Base-by-base conservation (phyloP, 176 grass and related monocot genomes). In the Raddia distichophylla region DNA sequence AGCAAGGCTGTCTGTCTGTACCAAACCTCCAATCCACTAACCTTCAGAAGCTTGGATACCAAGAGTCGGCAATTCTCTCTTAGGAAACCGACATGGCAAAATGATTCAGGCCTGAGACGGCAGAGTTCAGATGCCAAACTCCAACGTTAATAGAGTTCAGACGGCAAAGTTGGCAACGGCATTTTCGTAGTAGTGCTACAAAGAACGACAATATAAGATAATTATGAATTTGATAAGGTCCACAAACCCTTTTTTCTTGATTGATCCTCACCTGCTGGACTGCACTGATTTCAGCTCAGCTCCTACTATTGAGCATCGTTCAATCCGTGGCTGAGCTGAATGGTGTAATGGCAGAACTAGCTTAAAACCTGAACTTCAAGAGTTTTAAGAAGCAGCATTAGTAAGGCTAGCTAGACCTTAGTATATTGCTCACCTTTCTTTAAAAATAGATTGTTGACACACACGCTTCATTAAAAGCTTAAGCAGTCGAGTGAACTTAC, bases 71-170 rank as follows among this genome's bases (percentile, higher is more conserved):
- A 35, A 40, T 12, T 73, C 15, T 1, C 19, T 35, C 47, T 67
- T 49, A 9, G 17, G 37, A 35, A 48, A 51, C 34, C 20, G 10
- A 86, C 73, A 80, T 22, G 58, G 14, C 49, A 65, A 57, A 52
- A 46, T 37, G 16, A 34, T 46, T 18, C 67, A 85, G 74, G 74
- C 55, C n/a, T 43, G 43, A 27, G 64, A 61, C 53, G 82, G 73
- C 74, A 77, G 17, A 49, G 45, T 69, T 69, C 34, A 75, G 46
- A 15, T 5, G 37, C 8, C 10, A 13, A 55, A 15, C 3, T 37
- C 8, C 10, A 13, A 55, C 18, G 46, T 56, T 43, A n/a, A 27
- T 27, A 77, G 17, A 49, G 45, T 69, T 69, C 34, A 75, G 46
- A 15, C 3, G 37, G 8, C 10, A 27, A 27, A 71, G 6, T 48